Evolutionary conservation across 192 early-diverging fungal species (phyloP), one percentile per base, ranked within the genome.

Genomic region (Linnemannia schmuckeri): DNA sequence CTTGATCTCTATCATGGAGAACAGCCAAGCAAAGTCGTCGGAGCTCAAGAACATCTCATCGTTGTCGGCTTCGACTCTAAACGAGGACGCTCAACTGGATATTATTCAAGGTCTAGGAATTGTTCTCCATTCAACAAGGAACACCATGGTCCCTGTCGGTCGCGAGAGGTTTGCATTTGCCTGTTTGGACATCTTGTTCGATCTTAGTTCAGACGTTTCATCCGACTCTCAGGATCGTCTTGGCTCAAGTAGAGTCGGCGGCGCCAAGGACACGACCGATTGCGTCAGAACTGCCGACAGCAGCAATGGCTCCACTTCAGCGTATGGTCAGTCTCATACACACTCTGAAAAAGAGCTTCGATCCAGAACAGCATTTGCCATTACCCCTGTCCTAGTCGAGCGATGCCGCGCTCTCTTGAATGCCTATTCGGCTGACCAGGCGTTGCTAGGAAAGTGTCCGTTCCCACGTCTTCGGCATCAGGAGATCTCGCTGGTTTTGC

Each of bases 131-230:
- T 81, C 85, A 3, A 89, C 89, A 6, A 90, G 90, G 2, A 89
- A 90, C 13, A 92, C 90, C 68, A 94, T 95, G 79, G 88, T 92
- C 9, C 92, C 94, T 12, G 90, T 92, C 5, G 88, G 90, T 40
- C 89, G 93, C 20, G 95, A 96, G 70, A 84, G 90, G 49, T 95
- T 96, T 89, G 93, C 94, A 27, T 93, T 93, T 70, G 91, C 88
- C 12, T 93, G 92, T 46, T 79, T 96, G 47, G 90, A 90, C 22
- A 90, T 90, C 38, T 74, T 96, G 40, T 96, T 95, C 82, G 83
- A 89, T 70, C 82, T 96, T n/a, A 93, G 94, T 79, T 93, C 94
- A 5, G 83, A 80, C 66, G 57, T 30, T 13, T 37, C 35, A 41
- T 20, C 30, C 3, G 22, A 41, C 33, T 33, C 30, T n/a, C 37